Percentiles rank a stretch among this genome's conserved stretches.
Evolutionary conservation across 192 early-diverging fungal genomes (phyloP).

Genomic region (Backusella sp.): DNA sequence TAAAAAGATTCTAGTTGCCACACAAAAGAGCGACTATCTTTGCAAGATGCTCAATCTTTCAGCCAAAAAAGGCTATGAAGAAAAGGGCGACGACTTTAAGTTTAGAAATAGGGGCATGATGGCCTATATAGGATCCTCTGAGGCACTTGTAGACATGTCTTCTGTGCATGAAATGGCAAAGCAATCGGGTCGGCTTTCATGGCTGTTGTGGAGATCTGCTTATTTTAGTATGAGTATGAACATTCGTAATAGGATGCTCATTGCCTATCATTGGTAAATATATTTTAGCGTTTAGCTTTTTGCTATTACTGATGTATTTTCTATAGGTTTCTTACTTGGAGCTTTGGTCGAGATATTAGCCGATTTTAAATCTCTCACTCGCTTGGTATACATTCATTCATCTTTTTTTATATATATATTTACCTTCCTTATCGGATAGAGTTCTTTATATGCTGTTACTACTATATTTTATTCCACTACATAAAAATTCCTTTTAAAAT

Average conservation of each 20-base stretch:
- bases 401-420: neutral
- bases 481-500: no score
- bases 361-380: slow-evolving; percentile 12
- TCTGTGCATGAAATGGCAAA: slow-evolving; percentile 46
- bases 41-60: slow-evolving; percentile 41
- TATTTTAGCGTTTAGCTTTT: neutral
- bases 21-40: slow-evolving; percentile 70
- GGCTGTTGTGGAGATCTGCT: slow-evolving; percentile 72
- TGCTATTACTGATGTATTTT: neutral
- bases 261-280: slow-evolving; percentile 66
- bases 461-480: no score
- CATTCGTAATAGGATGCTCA: slow-evolving; percentile 69
- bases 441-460: neutral
- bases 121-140: slow-evolving; percentile 66
- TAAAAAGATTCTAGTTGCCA: slow-evolving; percentile 47
- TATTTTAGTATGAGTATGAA: slow-evolving; percentile 71
- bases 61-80: slow-evolving; percentile 19
- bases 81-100: slow-evolving; percentile 44
- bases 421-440: neutral
- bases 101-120: slow-evolving; percentile 64
- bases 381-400: neutral
- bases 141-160: slow-evolving; percentile 61
- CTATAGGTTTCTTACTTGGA: slow-evolving; percentile 23
- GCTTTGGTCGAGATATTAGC: slow-evolving; percentile 29
- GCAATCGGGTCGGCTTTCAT: slow-evolving; percentile 49